Evolutionary conservation across 805 yeast species (phyloP), one percentile per base, ranked within the genome.

Genomic region (Kregervanrija pseudodelftensis): DNA sequence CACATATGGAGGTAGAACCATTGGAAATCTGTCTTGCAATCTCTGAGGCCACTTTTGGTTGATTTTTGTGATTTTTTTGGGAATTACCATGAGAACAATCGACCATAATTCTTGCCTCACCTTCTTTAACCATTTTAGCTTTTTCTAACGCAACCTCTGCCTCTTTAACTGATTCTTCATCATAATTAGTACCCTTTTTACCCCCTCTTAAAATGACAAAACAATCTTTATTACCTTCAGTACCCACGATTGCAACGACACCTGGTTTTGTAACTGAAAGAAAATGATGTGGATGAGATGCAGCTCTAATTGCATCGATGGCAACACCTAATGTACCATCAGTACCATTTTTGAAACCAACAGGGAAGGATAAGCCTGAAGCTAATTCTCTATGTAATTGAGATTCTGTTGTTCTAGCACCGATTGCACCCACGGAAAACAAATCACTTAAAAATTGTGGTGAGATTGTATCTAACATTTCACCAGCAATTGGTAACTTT

Each of bases 81-180:
- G 96, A 87, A 73, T 91, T 91, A 51, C 97, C 99, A 63, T 91
- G 99, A 36, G 97, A 89, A 66, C 97, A 93, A 68, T 91, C 99
- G 51, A 91, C 80, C 98, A 91, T 93, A 58, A 90, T 82, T 59
- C 91, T 76, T 47, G 83, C 77, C 40, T 61, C 64, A 41, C 76
- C 74, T 11, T 49, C 45, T 15, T 54, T 52, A n/a, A 57, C 42
- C 37, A 58, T 53, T 11, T 61, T 64, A 28, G 79, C 72, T 42
- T 75, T 73, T 13, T 62, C 62, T 46, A 88, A 68, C 53, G 79
- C 77, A 30, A 66, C 74, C 62, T 82, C 77, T 30, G 95, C 85
- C 40, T 73, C 74, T 41, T 70, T 67, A 30, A 91, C 90, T 13
- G 83, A 77, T 52, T 73, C 79, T 37, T 82, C 81, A 63, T 90